phyloP scores from a whole-genome alignment of 2,329 filamentous ascomycete species.

The Aspergillus puulaauensis region DNA sequence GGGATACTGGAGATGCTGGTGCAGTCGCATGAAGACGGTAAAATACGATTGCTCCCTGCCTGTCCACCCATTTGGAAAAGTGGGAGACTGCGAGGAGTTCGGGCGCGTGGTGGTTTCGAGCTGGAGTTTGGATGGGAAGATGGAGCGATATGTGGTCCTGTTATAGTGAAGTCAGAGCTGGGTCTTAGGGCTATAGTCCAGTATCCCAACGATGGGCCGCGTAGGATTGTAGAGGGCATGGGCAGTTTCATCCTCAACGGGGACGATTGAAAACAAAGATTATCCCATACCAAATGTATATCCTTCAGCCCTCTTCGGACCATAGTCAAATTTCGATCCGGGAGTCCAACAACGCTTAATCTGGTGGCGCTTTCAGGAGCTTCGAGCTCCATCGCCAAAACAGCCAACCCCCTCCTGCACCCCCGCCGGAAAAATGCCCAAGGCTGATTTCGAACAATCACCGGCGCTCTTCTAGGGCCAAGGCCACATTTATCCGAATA shows the following conservation, averaged over 20 bases:
- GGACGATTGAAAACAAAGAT: slow-evolving; percentile 8
- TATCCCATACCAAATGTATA: too few species aligned
- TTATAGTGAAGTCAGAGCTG: slow-evolving; percentile 16
- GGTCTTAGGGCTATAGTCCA: slow-evolving; percentile 17
- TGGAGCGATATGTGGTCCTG: slow-evolving; percentile 19
- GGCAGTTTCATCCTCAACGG: slow-evolving; percentile 6
- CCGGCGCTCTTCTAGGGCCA: neutral
- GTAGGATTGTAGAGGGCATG: slow-evolving; percentile 15
- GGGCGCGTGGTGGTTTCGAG: slow-evolving; percentile 37
- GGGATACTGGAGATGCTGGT: slow-evolving; percentile 50
- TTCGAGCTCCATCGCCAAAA: neutral
- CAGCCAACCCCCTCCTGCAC: neutral
- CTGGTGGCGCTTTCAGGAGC: neutral
- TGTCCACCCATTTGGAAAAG: slow-evolving; percentile 36
- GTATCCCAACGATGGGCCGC: slow-evolving; percentile 20
- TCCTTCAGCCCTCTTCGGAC: too few species aligned
- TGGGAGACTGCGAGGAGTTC: slow-evolving; percentile 35
- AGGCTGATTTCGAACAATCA: slow-evolving; percentile 14
- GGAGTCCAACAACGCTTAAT: neutral
- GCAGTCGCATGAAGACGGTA: slow-evolving; percentile 37
- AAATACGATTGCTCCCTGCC: slow-evolving; percentile 41
- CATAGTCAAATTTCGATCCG: too few species aligned
- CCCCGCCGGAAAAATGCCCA: slow-evolving; percentile 10
- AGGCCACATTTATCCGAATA: slow-evolving; percentile 10
- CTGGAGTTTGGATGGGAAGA: slow-evolving; percentile 41